Conservation (phyloP, 257 asterid species). For the Scutellaria galericulata region DNA sequence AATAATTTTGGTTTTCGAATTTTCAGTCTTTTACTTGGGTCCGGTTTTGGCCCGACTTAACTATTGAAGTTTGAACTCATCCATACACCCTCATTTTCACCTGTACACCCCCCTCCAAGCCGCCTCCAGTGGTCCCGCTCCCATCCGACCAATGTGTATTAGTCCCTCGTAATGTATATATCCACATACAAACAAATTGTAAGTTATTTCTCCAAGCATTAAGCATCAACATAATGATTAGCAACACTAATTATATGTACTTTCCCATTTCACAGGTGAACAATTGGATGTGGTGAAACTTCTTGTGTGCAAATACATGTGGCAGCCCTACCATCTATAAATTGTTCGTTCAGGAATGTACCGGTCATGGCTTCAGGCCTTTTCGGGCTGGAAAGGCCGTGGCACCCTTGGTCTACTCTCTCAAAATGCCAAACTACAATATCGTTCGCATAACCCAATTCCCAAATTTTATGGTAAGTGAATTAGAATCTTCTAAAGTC, state of each 20-base stretch:
- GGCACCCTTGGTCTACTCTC: conserved; percentile 37
- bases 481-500: conserved; percentile 27
- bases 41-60: background rate
- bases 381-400: conserved; percentile 45
- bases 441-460: conserved; percentile 21
- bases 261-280: conserved; percentile 20
- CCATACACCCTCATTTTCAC: background rate
- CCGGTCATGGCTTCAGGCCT: conserved; percentile 47
- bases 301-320: background rate
- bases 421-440: conserved; percentile 28
- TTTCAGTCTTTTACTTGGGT: background rate
- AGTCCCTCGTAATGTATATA: background rate
- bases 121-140: conserved; percentile 2
- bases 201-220: background rate
- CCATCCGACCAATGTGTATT: background rate
- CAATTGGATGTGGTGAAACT: conserved; percentile 6
- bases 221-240: background rate
- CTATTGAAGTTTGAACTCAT: background rate
- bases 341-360: conserved; percentile 45
- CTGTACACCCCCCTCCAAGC: conserved; percentile 4
- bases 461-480: conserved; percentile 29
- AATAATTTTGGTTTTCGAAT: background rate
- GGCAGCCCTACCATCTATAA: conserved; percentile 4
- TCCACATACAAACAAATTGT: background rate
- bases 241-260: background rate